Conservation (phyloP, 805 yeast species). For the Saccharomyces paradoxus region DNA sequence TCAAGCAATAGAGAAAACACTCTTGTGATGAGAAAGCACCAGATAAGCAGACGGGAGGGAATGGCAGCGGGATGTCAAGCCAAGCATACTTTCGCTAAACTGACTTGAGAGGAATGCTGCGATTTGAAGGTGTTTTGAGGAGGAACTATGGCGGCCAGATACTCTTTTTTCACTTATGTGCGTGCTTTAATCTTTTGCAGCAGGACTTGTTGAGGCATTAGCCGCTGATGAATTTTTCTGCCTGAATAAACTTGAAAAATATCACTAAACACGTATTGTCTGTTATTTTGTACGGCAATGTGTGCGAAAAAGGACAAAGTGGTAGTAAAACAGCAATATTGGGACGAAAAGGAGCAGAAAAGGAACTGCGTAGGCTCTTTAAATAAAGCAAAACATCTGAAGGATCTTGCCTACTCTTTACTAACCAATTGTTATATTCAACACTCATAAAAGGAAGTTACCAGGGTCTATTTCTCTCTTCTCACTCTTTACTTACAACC, state of each 20-base stretch:
- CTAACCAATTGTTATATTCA: background rate
- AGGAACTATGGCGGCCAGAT: background rate
- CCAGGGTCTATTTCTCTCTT: background rate
- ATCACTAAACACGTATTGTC: background rate
- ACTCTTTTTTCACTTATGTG: background rate
- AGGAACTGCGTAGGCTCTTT: background rate
- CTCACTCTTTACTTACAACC: background rate
- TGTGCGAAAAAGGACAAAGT: background rate
- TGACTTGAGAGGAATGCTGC: background rate
- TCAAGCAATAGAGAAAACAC: background rate
- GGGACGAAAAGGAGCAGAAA: background rate
- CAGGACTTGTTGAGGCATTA: background rate
- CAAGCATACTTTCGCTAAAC: background rate
- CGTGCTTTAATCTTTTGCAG: background rate
- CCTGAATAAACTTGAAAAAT: background rate
- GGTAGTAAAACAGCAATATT: background rate
- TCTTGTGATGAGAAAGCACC: background rate
- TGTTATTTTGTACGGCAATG: background rate
- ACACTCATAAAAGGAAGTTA: background rate
- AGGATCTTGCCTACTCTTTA: background rate
- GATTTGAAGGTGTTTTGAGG: background rate
- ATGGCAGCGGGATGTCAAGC: background rate
- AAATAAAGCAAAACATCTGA: background rate
- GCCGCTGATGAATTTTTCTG: background rate
- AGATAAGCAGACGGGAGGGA: background rate